Evolutionary conservation across 495 filamentous ascomycete species (phyloP).

Genomic region (Talaromyces proteolyticus): DNA sequence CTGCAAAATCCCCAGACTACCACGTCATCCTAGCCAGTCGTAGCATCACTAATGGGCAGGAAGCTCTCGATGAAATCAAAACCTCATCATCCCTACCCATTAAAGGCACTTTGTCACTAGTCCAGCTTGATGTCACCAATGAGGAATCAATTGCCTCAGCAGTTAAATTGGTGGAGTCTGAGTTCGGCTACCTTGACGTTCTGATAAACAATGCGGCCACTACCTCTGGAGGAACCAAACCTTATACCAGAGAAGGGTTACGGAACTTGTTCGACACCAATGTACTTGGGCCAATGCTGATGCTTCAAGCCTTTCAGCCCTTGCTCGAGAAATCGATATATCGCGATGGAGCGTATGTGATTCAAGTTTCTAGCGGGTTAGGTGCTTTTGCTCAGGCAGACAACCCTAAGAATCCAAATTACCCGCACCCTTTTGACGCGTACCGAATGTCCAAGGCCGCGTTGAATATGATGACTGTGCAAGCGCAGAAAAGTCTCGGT

Average conservation of each 20-base stretch:
- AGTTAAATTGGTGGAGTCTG: constrained; percentile 11
- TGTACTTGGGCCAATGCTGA: constrained; percentile 16
- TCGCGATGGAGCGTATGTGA: constrained; percentile 14
- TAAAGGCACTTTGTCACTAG: constrained; percentile 8
- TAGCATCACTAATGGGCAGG: not conserved
- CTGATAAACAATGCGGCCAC: constrained; percentile 26
- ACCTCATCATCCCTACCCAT: not conserved
- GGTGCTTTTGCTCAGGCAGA: constrained; percentile 12
- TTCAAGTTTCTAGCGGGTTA: constrained; percentile 20
- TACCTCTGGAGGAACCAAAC: not conserved
- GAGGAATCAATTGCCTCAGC: constrained; percentile 18
- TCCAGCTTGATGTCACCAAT: constrained; percentile 27
- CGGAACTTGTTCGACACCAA: constrained; percentile 18
- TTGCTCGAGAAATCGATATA: constrained; percentile 23
- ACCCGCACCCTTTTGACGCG: not conserved
- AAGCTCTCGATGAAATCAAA: not conserved
- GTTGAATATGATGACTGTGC: constrained; percentile 8
- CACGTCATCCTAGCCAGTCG: not conserved
- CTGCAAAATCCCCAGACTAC: not conserved
- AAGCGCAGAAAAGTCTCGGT: not conserved
- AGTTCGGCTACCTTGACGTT: constrained; percentile 24
- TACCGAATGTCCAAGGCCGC: constrained; percentile 11
- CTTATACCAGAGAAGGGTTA: not conserved
- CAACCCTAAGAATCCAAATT: not conserved
- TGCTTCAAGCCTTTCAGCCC: constrained; percentile 29